A percentile compares a stretch with the other conserved stretches of the same genome.
Conservation (phyloP, 2,329 filamentous ascomycete species). For the Gremmenia infestans region DNA sequence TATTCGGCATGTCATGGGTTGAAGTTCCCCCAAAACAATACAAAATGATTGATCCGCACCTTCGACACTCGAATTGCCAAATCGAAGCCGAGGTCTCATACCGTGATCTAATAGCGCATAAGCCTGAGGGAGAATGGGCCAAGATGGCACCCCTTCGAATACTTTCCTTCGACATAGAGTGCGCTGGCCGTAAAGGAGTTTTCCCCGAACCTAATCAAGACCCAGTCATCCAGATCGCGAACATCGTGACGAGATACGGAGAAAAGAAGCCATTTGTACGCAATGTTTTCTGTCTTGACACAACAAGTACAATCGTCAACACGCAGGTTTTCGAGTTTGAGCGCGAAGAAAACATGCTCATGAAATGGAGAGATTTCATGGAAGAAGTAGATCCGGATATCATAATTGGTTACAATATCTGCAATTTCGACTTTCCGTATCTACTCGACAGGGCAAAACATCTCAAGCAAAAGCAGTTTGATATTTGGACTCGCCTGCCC, state of each 20-base stretch:
- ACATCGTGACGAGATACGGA: constrained; percentile 89
- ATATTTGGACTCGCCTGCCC: constrained; percentile 80
- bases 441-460: constrained; percentile 82
- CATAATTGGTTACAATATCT: constrained; percentile 97
- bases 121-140: constrained; percentile 88
- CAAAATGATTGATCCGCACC: constrained; percentile 57
- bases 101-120: constrained; percentile 76
- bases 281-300: constrained; percentile 94
- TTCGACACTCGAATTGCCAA: constrained; percentile 87
- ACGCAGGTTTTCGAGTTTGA: constrained; percentile 85
- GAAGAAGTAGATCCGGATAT: constrained; percentile 91
- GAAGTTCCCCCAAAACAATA: constrained; percentile 74
- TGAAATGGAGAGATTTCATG: constrained; percentile 85
- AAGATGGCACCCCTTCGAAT: constrained; percentile 95
- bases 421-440: constrained; percentile 98
- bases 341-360: constrained; percentile 83
- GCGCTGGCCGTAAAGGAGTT: constrained; percentile 92
- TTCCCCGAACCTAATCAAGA: constrained; percentile 91
- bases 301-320: constrained; percentile 88
- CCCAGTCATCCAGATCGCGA: constrained; percentile 96
- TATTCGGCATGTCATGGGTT: constrained; percentile 97
- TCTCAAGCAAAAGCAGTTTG: constrained; percentile 73
- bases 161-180: constrained; percentile 97
- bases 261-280: constrained; percentile 93
- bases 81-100: constrained; percentile 89